These are phyloP conservation scores for Leccinum ochraceum DNA, from an alignment of 768 basidiomycete species.

Conservation along the genomic window DNA sequence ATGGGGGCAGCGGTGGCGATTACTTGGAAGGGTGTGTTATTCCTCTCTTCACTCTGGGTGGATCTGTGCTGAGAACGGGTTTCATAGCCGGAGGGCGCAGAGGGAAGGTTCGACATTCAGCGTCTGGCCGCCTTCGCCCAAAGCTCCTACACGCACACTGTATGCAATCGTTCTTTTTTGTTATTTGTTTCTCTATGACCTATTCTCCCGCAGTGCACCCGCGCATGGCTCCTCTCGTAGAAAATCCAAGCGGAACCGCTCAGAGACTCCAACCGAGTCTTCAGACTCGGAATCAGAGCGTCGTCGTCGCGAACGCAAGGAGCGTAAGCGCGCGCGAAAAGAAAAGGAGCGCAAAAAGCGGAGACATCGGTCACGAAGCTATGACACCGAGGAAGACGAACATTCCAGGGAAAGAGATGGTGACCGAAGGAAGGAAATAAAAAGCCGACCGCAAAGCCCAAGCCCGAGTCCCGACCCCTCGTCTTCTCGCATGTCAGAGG, in stretches of 20 bases:
- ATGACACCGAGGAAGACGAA: conserved; percentile 38
- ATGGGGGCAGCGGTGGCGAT: conserved; percentile 41
- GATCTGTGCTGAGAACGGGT: neutral
- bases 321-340: conserved; percentile 54
- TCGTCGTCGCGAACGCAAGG: conserved; percentile 57
- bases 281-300: conserved; percentile 59
- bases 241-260: conserved; percentile 60
- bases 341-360: conserved; percentile 45
- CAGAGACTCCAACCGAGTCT: conserved; percentile 43
- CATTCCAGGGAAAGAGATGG: conserved; percentile 28
- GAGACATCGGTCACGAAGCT: conserved; percentile 38
- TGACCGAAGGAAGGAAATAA: conserved; percentile 33
- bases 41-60: neutral
- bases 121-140: conserved; percentile 87
- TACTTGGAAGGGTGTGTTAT: conserved; percentile 66
- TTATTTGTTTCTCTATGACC: neutral
- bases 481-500: conserved; percentile 34
- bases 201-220: conserved; percentile 47
- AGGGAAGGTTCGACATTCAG: conserved; percentile 55
- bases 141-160: conserved; percentile 58
- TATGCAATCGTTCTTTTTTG: conserved; percentile 35
- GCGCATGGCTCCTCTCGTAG: conserved; percentile 52
- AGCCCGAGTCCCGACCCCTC: conserved; percentile 38
- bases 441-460: conserved; percentile 35
- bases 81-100: conserved; percentile 65